phyloP scores from a whole-genome alignment of 2,329 filamentous ascomycete species.

The Hypoxylon sp. region DNA sequence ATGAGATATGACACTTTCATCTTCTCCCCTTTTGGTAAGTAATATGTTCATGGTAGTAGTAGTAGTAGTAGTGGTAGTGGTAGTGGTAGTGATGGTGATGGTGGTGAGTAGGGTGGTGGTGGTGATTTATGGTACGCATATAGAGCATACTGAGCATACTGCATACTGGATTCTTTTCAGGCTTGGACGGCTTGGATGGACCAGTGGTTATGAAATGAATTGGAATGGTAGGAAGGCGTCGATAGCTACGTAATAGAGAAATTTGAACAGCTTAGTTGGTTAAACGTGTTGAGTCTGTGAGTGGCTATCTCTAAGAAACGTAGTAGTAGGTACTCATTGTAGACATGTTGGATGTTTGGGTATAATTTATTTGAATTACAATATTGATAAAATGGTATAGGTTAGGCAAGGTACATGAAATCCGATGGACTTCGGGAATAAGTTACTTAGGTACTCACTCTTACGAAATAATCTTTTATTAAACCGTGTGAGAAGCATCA shows the following conservation, averaged over 20 bases:
- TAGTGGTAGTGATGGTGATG: not conserved
- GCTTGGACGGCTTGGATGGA: not conserved
- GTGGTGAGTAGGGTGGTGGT: not conserved
- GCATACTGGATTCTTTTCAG: constrained; percentile 3
- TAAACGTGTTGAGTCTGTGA: not conserved
- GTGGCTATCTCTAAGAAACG: not conserved
- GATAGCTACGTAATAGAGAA: not conserved
- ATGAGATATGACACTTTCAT: not conserved
- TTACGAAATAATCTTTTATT: not conserved
- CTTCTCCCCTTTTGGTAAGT: not conserved
- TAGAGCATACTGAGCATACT: constrained; percentile 16
- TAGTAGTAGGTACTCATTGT: too few species aligned
- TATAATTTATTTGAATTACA: too few species aligned
- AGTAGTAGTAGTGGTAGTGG: not conserved
- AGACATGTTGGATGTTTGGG: too few species aligned
- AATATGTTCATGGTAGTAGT: not conserved
- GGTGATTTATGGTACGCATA: constrained; percentile 2
- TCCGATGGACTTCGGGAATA: constrained; percentile 4
- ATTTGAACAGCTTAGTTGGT: not conserved
- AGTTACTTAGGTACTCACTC: not conserved
- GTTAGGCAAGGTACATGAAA: not conserved
- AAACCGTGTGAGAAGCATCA: constrained; percentile 4
- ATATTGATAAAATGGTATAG: too few species aligned
- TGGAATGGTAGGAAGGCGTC: not conserved
- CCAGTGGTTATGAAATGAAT: not conserved